Conservation (phyloP, 2,329 filamentous ascomycete species). For the Aspergillus sp. region DNA sequence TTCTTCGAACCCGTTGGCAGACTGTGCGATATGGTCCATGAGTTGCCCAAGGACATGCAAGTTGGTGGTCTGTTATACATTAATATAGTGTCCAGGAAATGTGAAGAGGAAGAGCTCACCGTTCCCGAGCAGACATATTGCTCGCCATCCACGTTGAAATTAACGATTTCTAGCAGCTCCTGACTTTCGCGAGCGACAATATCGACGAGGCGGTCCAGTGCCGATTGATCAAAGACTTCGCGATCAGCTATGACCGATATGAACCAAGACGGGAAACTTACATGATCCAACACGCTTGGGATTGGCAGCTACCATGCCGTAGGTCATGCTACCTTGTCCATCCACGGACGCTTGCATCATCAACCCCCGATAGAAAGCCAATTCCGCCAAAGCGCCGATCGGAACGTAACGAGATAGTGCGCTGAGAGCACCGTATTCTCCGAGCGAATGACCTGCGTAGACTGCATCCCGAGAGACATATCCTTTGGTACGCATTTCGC, state of each 20-base stretch:
- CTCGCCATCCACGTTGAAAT: slow-evolving; percentile 72
- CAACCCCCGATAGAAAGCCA: slow-evolving; percentile 95
- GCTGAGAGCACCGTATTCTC: slow-evolving; percentile 92
- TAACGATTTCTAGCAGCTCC: slow-evolving; percentile 96
- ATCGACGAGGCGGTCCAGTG: slow-evolving; percentile 87
- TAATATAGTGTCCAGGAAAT: not conserved
- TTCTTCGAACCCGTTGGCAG: not conserved
- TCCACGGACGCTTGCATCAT: slow-evolving; percentile 99
- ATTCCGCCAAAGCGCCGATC: slow-evolving; percentile 89
- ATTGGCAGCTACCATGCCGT: slow-evolving; percentile 21
- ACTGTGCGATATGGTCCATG: slow-evolving; percentile 13
- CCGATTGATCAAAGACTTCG: slow-evolving; percentile 94
- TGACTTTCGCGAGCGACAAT: slow-evolving; percentile 85
- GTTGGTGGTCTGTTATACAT: slow-evolving; percentile 8
- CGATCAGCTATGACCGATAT: slow-evolving; percentile 16
- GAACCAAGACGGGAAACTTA: not conserved
- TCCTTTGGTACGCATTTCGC: slow-evolving; percentile 94
- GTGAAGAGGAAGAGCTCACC: slow-evolving; percentile 27
- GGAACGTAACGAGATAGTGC: slow-evolving; percentile 95
- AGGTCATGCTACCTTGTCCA: slow-evolving; percentile 76
- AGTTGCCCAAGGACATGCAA: slow-evolving; percentile 17
- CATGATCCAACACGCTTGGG: slow-evolving; percentile 17
- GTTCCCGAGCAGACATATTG: slow-evolving; percentile 66
- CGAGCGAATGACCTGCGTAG: slow-evolving; percentile 93
- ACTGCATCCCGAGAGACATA: slow-evolving; percentile 89